Conservation (phyloP, 768 basidiomycete species). For the Erythrobasidium yunnanense region DNA sequence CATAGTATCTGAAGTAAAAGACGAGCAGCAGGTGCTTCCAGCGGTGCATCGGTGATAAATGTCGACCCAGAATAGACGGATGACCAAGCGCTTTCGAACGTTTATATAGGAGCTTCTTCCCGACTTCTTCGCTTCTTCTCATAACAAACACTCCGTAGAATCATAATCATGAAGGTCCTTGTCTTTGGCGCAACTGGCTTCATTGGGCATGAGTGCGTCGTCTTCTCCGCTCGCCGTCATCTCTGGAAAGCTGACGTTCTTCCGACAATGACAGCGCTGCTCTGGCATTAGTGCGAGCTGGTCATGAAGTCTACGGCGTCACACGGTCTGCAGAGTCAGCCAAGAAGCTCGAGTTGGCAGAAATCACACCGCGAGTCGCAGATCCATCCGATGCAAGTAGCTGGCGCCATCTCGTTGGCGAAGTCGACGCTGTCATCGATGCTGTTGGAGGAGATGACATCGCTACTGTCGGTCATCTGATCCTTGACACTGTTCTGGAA, state of each 20-base stretch:
- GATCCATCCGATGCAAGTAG: neutral
- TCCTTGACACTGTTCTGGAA: neutral
- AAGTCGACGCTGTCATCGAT: constrained; percentile 24
- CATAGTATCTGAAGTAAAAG: too few species aligned
- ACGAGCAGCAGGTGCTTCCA: too few species aligned
- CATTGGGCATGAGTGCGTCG: constrained; percentile 19
- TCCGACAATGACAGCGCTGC: neutral
- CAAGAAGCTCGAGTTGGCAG: constrained; percentile 17
- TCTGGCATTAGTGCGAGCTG: constrained; percentile 12
- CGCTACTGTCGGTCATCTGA: neutral
- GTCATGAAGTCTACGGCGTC: constrained; percentile 6
- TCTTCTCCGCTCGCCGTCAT: neutral
- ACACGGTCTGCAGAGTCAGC: constrained; percentile 14
- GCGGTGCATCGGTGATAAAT: too few species aligned
- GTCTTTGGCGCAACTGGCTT: constrained; percentile 22
- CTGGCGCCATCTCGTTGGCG: neutral
- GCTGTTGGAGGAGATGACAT: constrained; percentile 6
- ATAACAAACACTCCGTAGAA: too few species aligned
- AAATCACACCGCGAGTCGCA: constrained; percentile 14
- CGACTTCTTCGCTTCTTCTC: too few species aligned
- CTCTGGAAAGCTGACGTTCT: neutral
- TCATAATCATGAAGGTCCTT: constrained; percentile 51
- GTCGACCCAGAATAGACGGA: too few species aligned
- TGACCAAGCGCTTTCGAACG: too few species aligned
- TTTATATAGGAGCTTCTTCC: too few species aligned